A percentile compares a stretch with the other conserved stretches of the same genome.
Conservation (phyloP, 1,139 yeast genomes). For the Taphrina communis region DNA sequence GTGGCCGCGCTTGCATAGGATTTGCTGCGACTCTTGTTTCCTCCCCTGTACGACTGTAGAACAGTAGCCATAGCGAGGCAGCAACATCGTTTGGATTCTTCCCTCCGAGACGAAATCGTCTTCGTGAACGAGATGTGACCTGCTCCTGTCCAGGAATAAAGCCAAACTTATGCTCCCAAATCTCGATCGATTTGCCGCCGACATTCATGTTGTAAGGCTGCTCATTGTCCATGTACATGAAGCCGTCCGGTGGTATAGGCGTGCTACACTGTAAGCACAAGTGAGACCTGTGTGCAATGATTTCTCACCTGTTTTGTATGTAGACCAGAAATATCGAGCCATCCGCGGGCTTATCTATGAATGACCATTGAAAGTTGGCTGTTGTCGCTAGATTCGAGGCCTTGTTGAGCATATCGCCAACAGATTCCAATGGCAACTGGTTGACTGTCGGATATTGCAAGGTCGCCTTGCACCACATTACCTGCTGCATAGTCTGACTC, state of each 20-base stretch:
- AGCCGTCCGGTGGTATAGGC: slow-evolving; percentile 43
- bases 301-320: slow-evolving; percentile 29
- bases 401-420: slow-evolving; percentile 44
- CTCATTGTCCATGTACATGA: slow-evolving; percentile 44
- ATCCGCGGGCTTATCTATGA: slow-evolving; percentile 43
- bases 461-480: slow-evolving; percentile 42
- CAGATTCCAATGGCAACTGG: slow-evolving; percentile 42
- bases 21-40: slow-evolving; percentile 40
- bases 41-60: slow-evolving; percentile 37
- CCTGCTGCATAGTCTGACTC: slow-evolving; percentile 30
- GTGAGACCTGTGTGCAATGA: neutral
- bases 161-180: slow-evolving; percentile 44
- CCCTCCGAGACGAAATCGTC: slow-evolving; percentile 40
- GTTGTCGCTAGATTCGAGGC: slow-evolving; percentile 37
- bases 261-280: slow-evolving; percentile 3
- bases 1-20: slow-evolving; percentile 40
- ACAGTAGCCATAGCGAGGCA: slow-evolving; percentile 28
- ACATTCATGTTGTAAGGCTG: slow-evolving; percentile 40
- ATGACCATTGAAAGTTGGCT: slow-evolving; percentile 44
- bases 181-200: slow-evolving; percentile 41
- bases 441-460: slow-evolving; percentile 41
- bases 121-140: slow-evolving; percentile 41
- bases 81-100: slow-evolving; percentile 40
- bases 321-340: slow-evolving; percentile 43
- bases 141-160: slow-evolving; percentile 42